These are phyloP conservation scores for Trichoderma gamsii DNA, from an alignment of 495 filamentous ascomycete genomes.

Conservation along the genomic window DNA sequence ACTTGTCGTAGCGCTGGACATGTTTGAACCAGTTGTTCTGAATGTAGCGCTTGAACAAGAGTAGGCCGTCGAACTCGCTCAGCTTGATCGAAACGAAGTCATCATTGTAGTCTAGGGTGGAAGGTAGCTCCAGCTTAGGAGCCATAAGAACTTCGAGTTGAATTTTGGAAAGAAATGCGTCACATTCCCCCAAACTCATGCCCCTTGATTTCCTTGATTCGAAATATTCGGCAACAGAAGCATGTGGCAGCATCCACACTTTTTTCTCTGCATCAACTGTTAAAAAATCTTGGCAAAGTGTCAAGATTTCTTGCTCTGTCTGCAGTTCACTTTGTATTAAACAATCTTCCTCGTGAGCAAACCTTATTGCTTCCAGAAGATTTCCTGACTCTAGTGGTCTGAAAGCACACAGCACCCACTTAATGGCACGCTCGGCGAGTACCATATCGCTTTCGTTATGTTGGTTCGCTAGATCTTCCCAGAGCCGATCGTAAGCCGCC, in stretches of 20 bases:
- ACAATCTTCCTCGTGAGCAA: not conserved
- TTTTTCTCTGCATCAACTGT: not conserved
- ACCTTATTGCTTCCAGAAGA: not conserved
- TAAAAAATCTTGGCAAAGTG: not conserved
- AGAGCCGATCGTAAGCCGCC: slow-evolving; percentile 33
- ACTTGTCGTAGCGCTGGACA: not conserved
- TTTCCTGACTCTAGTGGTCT: not conserved
- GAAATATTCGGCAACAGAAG: not conserved
- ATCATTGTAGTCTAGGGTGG: no score
- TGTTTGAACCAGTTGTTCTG: not conserved
- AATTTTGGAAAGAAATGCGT: not conserved
- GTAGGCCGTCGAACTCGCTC: no score
- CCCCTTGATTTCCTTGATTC: not conserved
- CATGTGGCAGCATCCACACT: not conserved
- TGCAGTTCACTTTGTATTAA: not conserved
- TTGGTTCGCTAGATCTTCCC: slow-evolving; percentile 17
- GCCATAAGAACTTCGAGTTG: no score
- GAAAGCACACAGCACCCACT: not conserved
- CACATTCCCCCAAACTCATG: not conserved
- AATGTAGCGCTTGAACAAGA: not conserved
- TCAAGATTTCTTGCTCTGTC: not conserved
- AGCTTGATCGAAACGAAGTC: no score
- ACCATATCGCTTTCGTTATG: not conserved
- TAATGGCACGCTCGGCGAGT: not conserved
- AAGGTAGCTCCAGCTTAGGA: not conserved